Percentiles rank a stretch among this genome's conserved stretches.
Conservation (phyloP, 2,329 filamentous ascomycete genomes). For the Fusarium virguliforme region DNA sequence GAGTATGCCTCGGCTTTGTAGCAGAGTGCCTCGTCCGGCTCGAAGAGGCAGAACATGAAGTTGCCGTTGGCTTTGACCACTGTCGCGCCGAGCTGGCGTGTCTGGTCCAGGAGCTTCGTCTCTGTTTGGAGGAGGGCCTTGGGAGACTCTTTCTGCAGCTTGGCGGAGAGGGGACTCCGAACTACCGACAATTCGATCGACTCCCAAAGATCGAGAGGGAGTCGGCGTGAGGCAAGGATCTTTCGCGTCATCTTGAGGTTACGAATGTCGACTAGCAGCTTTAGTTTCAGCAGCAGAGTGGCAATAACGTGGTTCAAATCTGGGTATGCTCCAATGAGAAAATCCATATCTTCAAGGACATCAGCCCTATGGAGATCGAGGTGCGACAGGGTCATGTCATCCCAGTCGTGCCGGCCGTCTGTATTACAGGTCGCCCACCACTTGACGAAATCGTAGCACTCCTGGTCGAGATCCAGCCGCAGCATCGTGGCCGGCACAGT, state of each 20-base stretch:
- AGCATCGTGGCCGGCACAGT: slow-evolving; percentile 59
- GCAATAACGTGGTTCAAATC: slow-evolving; percentile 4
- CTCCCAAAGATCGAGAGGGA: slow-evolving; percentile 16
- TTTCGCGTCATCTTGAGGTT: slow-evolving; percentile 23
- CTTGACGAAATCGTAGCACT: slow-evolving; percentile 61
- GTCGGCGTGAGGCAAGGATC: not conserved
- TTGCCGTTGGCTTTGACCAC: not conserved
- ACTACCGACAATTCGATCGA: slow-evolving; percentile 12
- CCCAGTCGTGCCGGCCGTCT: slow-evolving; percentile 11
- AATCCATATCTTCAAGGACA: not conserved
- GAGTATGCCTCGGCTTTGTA: not conserved
- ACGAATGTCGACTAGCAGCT: slow-evolving; percentile 25
- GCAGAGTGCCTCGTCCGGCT: slow-evolving; percentile 14
- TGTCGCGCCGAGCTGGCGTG: not conserved
- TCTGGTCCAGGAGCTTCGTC: slow-evolving; percentile 8
- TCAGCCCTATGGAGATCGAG: slow-evolving; percentile 1
- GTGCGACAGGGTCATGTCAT: not conserved
- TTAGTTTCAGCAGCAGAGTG: slow-evolving; percentile 22
- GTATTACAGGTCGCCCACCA: slow-evolving; percentile 46
- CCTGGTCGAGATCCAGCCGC: slow-evolving; percentile 63
- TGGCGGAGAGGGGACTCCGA: slow-evolving; percentile 18
- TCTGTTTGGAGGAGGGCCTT: slow-evolving; percentile 7
- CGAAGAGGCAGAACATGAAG: slow-evolving; percentile 17
- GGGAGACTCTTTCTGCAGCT: slow-evolving; percentile 8
- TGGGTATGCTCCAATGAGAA: not conserved